Evolutionary conservation across 2,329 filamentous ascomycete genomes (phyloP).

Genomic region (Magnaporthales sp.): DNA sequence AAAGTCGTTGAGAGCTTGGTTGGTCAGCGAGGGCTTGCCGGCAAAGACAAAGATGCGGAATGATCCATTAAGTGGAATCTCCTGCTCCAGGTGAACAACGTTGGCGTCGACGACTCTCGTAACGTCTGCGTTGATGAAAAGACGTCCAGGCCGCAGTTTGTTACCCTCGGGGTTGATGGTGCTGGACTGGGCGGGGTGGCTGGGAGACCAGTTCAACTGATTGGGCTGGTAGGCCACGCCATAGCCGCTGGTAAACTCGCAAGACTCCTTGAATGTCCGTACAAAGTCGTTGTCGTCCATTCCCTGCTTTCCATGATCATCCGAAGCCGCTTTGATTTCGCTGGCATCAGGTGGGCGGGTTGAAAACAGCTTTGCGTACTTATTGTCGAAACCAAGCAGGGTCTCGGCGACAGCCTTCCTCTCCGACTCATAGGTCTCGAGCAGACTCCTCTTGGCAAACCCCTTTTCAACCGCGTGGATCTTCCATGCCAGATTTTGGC

Average conservation of each 20-base stretch:
- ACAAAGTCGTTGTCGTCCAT: conserved; percentile 69
- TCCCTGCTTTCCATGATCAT: conserved; percentile 8
- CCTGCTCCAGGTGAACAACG: conserved; percentile 82
- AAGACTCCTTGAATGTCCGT: conserved; percentile 81
- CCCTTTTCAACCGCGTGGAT: conserved; percentile 83
- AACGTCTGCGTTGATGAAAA: conserved; percentile 71
- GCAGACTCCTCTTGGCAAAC: conserved; percentile 64
- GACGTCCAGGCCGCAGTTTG: conserved; percentile 63
- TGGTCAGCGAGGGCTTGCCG: conserved; percentile 54
- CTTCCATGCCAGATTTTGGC: conserved; percentile 91
- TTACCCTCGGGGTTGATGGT: conserved; percentile 59
- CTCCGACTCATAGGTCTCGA: conserved; percentile 81
- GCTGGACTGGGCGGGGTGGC: conserved; percentile 61
- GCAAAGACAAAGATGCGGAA: conserved; percentile 83
- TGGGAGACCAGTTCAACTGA: conserved; percentile 70
- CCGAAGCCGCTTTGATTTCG: conserved; percentile 61
- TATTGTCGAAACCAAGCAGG: conserved; percentile 77
- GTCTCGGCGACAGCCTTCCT: conserved; percentile 78
- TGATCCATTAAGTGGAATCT: conserved; percentile 79
- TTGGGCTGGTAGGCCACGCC: conserved; percentile 82
- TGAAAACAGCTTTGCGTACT: conserved; percentile 86
- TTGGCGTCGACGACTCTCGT: conserved; percentile 85
- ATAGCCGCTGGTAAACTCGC: conserved; percentile 89
- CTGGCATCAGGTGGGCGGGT: conserved; percentile 62
- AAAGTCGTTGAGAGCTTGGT: conserved; percentile 61